These are phyloP conservation scores for Sphagnum contortum DNA, from an alignment of 225 moss, liverwort and hornwort species.

Conservation along the genomic window DNA sequence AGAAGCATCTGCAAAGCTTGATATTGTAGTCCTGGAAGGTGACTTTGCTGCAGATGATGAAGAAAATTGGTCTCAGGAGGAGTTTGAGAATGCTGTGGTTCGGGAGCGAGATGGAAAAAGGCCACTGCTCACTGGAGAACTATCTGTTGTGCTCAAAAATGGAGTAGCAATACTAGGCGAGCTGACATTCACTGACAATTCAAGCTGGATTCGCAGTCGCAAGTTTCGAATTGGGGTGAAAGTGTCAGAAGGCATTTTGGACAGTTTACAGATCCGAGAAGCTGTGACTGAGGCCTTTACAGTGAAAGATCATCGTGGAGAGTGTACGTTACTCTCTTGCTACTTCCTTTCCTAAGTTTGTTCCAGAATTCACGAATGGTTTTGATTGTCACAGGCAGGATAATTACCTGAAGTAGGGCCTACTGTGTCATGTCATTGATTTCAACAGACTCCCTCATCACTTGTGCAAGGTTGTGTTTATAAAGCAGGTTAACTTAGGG, in stretches of 20 bases:
- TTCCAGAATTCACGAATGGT: too few species aligned
- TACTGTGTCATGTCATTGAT: too few species aligned
- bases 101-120: slow-evolving; percentile 45
- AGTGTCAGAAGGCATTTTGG: slow-evolving; percentile 25
- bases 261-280: slow-evolving; percentile 38
- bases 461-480: too few species aligned
- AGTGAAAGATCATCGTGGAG: slow-evolving; percentile 47
- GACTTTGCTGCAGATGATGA: slow-evolving; percentile 46
- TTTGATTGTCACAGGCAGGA: too few species aligned
- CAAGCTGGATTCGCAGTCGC: slow-evolving; percentile 21
- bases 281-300: slow-evolving; percentile 45
- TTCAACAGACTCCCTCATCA: too few species aligned
- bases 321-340: slow-evolving; percentile 17
- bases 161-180: slow-evolving; percentile 38
- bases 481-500: too few species aligned
- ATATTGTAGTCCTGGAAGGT: slow-evolving; percentile 46
- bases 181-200: slow-evolving; percentile 40
- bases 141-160: slow-evolving; percentile 30
- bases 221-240: slow-evolving; percentile 42
- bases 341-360: not conserved
- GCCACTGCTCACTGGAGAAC: slow-evolving; percentile 38
- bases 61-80: slow-evolving; percentile 42
- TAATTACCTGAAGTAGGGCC: too few species aligned
- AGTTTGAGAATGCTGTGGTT: slow-evolving; percentile 32
- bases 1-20: slow-evolving; percentile 45